Percentiles rank a stretch among this genome's conserved stretches.
These are phyloP conservation scores for Coemansia sp. DNA, from an alignment of 192 early-diverging fungal species.

Conservation along the genomic window DNA sequence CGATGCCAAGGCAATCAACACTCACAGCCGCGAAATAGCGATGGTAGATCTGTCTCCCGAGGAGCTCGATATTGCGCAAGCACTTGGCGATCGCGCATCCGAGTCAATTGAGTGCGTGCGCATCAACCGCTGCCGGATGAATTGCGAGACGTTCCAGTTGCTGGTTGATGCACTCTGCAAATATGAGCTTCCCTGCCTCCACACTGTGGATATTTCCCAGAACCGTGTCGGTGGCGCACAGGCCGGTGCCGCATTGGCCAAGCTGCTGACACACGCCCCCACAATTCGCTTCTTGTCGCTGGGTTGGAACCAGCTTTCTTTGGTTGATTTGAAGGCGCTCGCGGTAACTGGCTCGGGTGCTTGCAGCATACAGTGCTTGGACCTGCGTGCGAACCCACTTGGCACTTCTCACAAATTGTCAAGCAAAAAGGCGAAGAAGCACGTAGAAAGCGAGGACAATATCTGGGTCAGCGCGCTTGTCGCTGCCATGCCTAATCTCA, in stretches of 20 bases:
- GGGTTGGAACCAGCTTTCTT: constrained; percentile 48
- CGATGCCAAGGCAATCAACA: constrained; percentile 2
- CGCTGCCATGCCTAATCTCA: constrained; percentile 27
- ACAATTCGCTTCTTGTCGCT: constrained; percentile 32
- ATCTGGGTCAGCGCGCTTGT: constrained; percentile 27
- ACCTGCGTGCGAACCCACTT: constrained; percentile 51
- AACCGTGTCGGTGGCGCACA: constrained; percentile 39
- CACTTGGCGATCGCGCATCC: constrained; percentile 32
- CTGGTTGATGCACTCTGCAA: constrained; percentile 37
- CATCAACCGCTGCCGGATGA: constrained; percentile 52
- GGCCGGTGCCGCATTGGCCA: constrained; percentile 29
- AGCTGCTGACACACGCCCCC: constrained; percentile 27
- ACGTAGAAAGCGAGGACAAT: neutral
- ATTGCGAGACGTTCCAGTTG: constrained; percentile 20
- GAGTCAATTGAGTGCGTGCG: constrained; percentile 50
- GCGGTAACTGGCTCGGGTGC: neutral
- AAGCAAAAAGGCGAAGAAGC: constrained; percentile 2
- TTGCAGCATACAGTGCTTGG: constrained; percentile 18
- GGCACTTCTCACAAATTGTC: constrained; percentile 4
- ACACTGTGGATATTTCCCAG: constrained; percentile 45
- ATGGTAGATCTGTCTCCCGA: constrained; percentile 34
- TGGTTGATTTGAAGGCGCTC: constrained; percentile 26
- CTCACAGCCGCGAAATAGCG: constrained; percentile 42
- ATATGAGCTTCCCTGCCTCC: constrained; percentile 26
- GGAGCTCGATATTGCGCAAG: constrained; percentile 33